Conservation (phyloP, 1,284 basidiomycete genomes). For the Earliella scabrosa region DNA sequence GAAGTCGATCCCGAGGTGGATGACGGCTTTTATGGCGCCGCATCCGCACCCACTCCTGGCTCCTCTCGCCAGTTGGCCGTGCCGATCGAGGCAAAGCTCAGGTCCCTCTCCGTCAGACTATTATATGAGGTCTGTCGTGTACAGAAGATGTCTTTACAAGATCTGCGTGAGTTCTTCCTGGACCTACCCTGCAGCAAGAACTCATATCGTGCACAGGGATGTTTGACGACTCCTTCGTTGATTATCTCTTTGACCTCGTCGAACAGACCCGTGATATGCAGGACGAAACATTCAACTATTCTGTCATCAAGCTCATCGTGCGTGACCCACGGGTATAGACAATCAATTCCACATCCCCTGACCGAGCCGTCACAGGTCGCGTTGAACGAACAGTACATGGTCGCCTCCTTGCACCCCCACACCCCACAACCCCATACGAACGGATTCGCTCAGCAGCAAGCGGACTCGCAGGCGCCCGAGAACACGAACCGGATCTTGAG, state of each 20-base stretch:
- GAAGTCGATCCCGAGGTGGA: slow-evolving; percentile 72
- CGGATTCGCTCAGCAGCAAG: slow-evolving; percentile 23
- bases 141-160: slow-evolving; percentile 77
- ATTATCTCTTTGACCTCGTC: slow-evolving; percentile 91
- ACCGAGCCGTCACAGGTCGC: slow-evolving; percentile 61
- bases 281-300: slow-evolving; percentile 94
- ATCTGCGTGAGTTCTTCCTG: slow-evolving; percentile 61
- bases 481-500: slow-evolving; percentile 80
- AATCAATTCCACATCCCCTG: too few species aligned
- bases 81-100: slow-evolving; percentile 82
- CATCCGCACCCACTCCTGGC: slow-evolving; percentile 36
- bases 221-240: slow-evolving; percentile 86
- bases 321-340: slow-evolving; percentile 37
- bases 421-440: slow-evolving; percentile 20
- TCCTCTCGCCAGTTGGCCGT: slow-evolving; percentile 47
- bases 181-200: background rate
- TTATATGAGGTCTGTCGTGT: slow-evolving; percentile 93
- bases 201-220: slow-evolving; percentile 49
- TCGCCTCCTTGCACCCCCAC: slow-evolving; percentile 55
- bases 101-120: slow-evolving; percentile 72
- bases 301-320: slow-evolving; percentile 91
- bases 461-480: slow-evolving; percentile 35
- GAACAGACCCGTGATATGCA: slow-evolving; percentile 88
- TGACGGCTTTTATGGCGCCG: slow-evolving; percentile 54
- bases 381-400: slow-evolving; percentile 99